Percentiles rank a stretch among this genome's conserved stretches.
phyloP scores from a whole-genome alignment of 2,329 filamentous ascomycete genomes.

The Pseudocercospora crystallina region DNA sequence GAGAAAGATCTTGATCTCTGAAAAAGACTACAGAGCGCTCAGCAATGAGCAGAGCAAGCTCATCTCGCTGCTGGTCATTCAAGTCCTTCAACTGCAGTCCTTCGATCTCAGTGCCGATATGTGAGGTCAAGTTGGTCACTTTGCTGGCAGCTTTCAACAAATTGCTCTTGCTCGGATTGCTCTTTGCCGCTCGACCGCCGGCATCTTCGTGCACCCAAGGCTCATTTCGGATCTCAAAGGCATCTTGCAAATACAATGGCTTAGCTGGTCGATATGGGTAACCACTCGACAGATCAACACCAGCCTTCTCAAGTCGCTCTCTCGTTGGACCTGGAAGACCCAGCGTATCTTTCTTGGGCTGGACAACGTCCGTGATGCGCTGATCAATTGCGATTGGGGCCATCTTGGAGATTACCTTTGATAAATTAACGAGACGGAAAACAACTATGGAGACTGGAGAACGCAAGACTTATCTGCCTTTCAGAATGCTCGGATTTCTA shows the following conservation, averaged over 20 bases:
- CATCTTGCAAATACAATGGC: constrained; percentile 69
- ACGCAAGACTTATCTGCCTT: no score
- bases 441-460: no score
- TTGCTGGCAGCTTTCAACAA: constrained; percentile 62
- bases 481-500: no score
- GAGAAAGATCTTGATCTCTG: constrained; percentile 60
- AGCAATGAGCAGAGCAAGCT: constrained; percentile 62
- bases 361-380: constrained; percentile 61
- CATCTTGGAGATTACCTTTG: constrained; percentile 12
- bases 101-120: constrained; percentile 66
- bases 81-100: constrained; percentile 64
- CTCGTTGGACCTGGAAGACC: constrained; percentile 59
- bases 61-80: constrained; percentile 59
- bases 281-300: constrained; percentile 66
- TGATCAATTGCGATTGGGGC: constrained; percentile 24
- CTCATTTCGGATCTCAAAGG: constrained; percentile 61
- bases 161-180: constrained; percentile 57
- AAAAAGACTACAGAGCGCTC: constrained; percentile 68
- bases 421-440: neutral
- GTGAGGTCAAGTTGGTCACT: constrained; percentile 60
- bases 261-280: constrained; percentile 69
- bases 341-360: constrained; percentile 64
- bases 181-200: constrained; percentile 56
- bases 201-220: constrained; percentile 60
- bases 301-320: constrained; percentile 64